These are phyloP conservation scores for Talaromyces trachyspermus DNA, from an alignment of 495 filamentous ascomycete genomes.

Conservation along the genomic window DNA sequence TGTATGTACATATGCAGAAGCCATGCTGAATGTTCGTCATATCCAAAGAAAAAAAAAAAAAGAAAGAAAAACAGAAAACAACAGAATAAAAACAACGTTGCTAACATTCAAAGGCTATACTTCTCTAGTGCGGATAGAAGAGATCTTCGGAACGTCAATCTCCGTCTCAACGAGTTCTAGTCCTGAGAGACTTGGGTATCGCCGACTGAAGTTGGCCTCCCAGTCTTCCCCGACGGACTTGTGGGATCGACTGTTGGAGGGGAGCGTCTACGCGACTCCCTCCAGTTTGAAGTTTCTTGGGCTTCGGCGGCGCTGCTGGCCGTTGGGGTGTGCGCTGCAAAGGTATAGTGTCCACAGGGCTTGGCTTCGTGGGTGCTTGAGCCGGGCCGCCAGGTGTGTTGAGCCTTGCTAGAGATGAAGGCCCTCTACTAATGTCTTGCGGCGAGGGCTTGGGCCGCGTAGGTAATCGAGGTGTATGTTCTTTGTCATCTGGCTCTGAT, in stretches of 20 bases:
- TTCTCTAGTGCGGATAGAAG: constrained; percentile 34
- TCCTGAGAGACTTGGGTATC: constrained; percentile 72
- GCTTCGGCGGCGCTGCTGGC: constrained; percentile 53
- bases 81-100: too few species aligned
- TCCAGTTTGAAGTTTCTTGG: constrained; percentile 48
- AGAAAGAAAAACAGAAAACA: constrained; percentile 13
- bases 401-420: not conserved
- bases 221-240: constrained; percentile 46
- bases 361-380: not conserved
- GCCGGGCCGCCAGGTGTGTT: not conserved
- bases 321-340: constrained; percentile 23
- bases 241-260: constrained; percentile 12
- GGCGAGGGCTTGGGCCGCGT: constrained; percentile 6
- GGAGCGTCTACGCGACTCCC: constrained; percentile 10
- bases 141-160: constrained; percentile 39
- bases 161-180: constrained; percentile 81
- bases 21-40: too few species aligned
- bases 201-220: constrained; percentile 68
- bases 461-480: constrained; percentile 3
- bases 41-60: not conserved
- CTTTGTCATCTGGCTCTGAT: constrained; percentile 6
- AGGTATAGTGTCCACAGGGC: not conserved
- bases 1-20: not conserved
- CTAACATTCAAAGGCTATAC: too few species aligned
- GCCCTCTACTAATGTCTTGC: constrained; percentile 1